Evolutionary conservation across 2,329 filamentous ascomycete species (phyloP), one percentile per base, ranked within the genome.

Genomic region (Trichophyton rubrum): DNA sequence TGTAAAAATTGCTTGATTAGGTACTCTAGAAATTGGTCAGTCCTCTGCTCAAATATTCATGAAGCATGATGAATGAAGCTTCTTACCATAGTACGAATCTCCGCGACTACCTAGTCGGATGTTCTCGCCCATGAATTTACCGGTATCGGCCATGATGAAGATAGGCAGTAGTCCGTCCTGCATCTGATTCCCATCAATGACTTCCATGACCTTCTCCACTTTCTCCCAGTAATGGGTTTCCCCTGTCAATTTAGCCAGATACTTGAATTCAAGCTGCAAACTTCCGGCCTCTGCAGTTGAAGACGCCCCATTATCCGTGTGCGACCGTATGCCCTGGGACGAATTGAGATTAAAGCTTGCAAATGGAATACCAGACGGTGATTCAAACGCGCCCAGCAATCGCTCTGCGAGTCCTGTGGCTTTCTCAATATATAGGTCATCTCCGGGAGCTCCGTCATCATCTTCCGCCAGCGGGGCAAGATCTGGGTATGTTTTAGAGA

Each of bases 1-100:
- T 99, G 93, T 20, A 96, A 80, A 71, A 95, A 97, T 73, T 99
- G 93, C 77, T 99, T 99, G 78, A 97, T 95, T 58, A 99, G 83
- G 72, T 99, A 99, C 75, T 99, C 90, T 78, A 30, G 9, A 56
- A 33, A 57, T 66, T 49, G 65, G 66, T 43, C 61, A 63, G 60
- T 24, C 35, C 41, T 38, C 33, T 13, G 11, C 33, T 38, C 9
- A 3, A 38, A 38, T 3, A 38, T 38, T 7, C 7, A 9, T 43
- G 2, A 43, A 8, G n/a, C 41, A n/a, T 60, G 17, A 41, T 43
- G 30, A 5, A 20, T 20, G 47, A 38, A 22, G 24, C 27, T 49
- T 38, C 27, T 58, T 68, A 78, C 76, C 82, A 75, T 99, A 99
- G 76, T 97, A 99, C 56, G 91, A 96, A 77, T 99, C 93, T 53